Base-by-base conservation (phyloP, 2,329 filamentous ascomycete species). In the Colletotrichum abscissum region DNA sequence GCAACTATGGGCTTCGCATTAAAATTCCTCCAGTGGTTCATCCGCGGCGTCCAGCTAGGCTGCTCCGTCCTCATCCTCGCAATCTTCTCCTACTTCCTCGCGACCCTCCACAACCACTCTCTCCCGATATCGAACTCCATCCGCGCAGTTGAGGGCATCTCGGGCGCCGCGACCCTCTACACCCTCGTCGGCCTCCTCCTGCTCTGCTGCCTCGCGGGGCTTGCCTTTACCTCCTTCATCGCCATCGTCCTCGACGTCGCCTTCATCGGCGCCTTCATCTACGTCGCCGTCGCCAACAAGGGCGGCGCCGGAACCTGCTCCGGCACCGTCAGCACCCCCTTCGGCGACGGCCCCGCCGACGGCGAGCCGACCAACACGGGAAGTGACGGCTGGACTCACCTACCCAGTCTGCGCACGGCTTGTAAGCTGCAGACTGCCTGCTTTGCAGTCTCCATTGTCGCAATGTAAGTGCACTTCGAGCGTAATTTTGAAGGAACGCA, bases 71-170 rank as follows among this genome's bases (percentile, higher is more conserved):
- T 97, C 76, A 89, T 96, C 74, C 89, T 98, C 74, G 93, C 89
- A 76, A 89, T 97, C 79, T 95, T 93, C 87, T 92, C 92, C 63
- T 98, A 97, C 87, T 97, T 95, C 87, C 90, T 98, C 63, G 91
- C 93, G 9, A 89, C 93, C 9, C 89, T 95, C 16, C 81, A 89
- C 74, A 90, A 92, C 78, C 90, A 94, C 83, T 78, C 91, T 76
- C 82, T 92, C 16, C 70, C 79, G 71, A 95, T 95, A 76, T 86
- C 88, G 22, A 90, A 83, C 76, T 92, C 89, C 84, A 84, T 92
- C 73, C 91, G 92, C 69, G 94, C 94, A 33, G 93, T 97, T 69
- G 92, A 92, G 79, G 94, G 94, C 75, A 92, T 98, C 72, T 89
- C 94, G 0, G 95, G 95, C 63, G 88, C 88, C 1, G 94, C 91